Conservation (phyloP, 768 basidiomycete species). For the Tricholoma bakamatsutake region DNA sequence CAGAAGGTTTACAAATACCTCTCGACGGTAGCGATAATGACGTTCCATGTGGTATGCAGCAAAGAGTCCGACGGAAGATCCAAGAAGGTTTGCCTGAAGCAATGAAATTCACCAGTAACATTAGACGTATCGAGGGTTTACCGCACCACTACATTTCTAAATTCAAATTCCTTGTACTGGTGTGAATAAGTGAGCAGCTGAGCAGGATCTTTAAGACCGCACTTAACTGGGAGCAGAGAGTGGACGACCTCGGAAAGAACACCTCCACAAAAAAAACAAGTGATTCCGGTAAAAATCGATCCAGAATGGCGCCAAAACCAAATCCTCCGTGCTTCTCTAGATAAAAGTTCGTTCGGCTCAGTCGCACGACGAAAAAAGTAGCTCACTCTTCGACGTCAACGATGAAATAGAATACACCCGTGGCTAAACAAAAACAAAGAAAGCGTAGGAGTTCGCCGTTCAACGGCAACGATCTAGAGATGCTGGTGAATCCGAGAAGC, state of each 20-base stretch:
- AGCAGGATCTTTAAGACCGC: neutral
- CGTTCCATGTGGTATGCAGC: slow-evolving; percentile 63
- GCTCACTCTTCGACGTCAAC: slow-evolving; percentile 84
- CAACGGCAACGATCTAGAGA: slow-evolving; percentile 55
- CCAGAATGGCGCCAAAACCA: slow-evolving; percentile 83
- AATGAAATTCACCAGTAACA: slow-evolving; percentile 2
- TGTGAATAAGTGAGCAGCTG: slow-evolving; percentile 1
- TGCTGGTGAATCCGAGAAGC: slow-evolving; percentile 73
- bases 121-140: slow-evolving; percentile 4
- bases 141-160: slow-evolving; percentile 64
- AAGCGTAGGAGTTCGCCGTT: slow-evolving; percentile 82
- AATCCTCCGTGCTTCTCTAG: slow-evolving; percentile 68
- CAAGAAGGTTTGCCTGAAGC: slow-evolving; percentile 69
- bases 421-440: slow-evolving; percentile 68
- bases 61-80: slow-evolving; percentile 65
- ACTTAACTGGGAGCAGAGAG: slow-evolving; percentile 64
- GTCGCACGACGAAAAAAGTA: neutral
- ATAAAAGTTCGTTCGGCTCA: neutral
- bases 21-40: slow-evolving; percentile 73
- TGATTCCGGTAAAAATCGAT: slow-evolving; percentile 59
- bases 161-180: slow-evolving; percentile 67
- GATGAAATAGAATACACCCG: slow-evolving; percentile 81
- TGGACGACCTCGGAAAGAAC: slow-evolving; percentile 80
- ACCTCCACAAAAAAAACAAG: slow-evolving; percentile 78
- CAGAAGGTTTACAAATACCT: slow-evolving; percentile 35